These are phyloP conservation scores for Diacronema lutheri DNA, from an alignment of 78 protist genomes.

Conservation along the genomic window DNA sequence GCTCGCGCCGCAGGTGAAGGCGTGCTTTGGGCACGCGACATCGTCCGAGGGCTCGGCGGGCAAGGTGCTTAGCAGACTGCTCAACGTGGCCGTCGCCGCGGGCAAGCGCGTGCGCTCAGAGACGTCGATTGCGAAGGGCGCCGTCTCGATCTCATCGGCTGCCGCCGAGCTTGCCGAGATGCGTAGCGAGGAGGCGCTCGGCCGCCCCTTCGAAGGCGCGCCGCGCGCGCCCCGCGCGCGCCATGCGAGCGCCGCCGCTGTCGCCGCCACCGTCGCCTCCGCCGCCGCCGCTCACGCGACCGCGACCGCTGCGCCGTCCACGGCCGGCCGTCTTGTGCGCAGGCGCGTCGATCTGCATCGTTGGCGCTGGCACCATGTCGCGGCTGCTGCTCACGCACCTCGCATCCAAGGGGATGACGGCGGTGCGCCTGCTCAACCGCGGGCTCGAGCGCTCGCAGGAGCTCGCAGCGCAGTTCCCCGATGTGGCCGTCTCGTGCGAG, in stretches of 20 bases:
- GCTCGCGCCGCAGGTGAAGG: conserved; percentile 6
- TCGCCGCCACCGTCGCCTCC: too few species aligned
- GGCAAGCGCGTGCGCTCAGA: conserved; percentile 53
- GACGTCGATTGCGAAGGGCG: conserved; percentile 50
- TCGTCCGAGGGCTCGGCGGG: conserved; percentile 25
- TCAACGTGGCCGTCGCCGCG: conserved; percentile 37
- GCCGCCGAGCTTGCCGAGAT: conserved; percentile 43
- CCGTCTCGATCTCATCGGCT: conserved; percentile 53
- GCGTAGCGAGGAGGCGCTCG: conserved; percentile 15
- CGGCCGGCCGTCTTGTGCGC: too few species aligned
- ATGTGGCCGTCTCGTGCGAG: neutral
- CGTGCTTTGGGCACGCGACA: conserved; percentile 13
- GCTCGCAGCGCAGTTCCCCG: conserved; percentile 33
- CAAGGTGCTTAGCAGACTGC: conserved; percentile 38
- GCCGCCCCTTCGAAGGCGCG: neutral
- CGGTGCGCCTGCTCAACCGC: conserved; percentile 34
- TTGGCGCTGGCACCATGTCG: conserved; percentile 56
- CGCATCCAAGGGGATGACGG: conserved; percentile 7
- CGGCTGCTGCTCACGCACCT: conserved; percentile 46
- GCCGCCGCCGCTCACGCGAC: too few species aligned
- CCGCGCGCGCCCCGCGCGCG: too few species aligned
- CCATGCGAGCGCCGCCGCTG: too few species aligned
- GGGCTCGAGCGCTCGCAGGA: conserved; percentile 26
- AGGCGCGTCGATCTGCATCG: neutral
- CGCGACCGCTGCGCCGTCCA: too few species aligned